Conservation (phyloP, 352 stramenopile species). For the Plasmopara halstedii region DNA sequence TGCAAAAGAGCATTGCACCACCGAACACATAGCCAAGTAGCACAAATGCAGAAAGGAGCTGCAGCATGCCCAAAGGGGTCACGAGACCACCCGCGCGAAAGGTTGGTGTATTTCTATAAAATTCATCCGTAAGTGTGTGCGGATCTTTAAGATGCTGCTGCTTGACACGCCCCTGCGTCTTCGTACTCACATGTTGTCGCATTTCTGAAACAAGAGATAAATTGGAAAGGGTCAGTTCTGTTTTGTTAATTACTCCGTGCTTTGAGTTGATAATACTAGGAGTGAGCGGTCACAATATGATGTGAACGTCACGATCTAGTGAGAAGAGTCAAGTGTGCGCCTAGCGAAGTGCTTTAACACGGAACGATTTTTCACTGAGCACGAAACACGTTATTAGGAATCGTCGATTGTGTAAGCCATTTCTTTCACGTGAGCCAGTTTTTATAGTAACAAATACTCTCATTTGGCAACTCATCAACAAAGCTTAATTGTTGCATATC, state of each 20-base stretch:
- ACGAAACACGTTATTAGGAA: slow-evolving; percentile 13
- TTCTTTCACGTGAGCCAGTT: too few relatives aligned
- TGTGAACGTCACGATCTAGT: slow-evolving; percentile 20
- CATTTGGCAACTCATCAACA: too few relatives aligned
- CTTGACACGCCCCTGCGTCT: slow-evolving; percentile 23
- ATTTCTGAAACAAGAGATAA: slow-evolving; percentile 2
- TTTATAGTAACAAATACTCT: too few relatives aligned
- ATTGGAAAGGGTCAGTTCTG: slow-evolving; percentile 3
- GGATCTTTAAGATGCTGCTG: slow-evolving; percentile 22
- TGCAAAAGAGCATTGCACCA: slow-evolving; percentile 31
- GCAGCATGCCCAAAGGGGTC: slow-evolving; percentile 23
- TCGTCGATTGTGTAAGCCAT: slow-evolving; percentile 14
- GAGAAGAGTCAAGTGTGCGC: slow-evolving; percentile 8
- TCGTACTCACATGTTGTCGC: slow-evolving; percentile 24
- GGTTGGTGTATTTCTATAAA: slow-evolving; percentile 19
- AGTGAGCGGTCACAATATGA: slow-evolving; percentile 4
- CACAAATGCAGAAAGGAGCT: slow-evolving; percentile 19
- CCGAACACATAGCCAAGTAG: slow-evolving; percentile 33
- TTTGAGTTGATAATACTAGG: slow-evolving; percentile 15
- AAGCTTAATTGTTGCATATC: too few relatives aligned
- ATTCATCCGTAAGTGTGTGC: slow-evolving; percentile 21
- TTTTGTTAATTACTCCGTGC: neutral
- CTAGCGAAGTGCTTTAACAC: slow-evolving; percentile 9
- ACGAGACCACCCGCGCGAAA: slow-evolving; percentile 33
- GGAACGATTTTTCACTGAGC: slow-evolving; percentile 20